Evolutionary conservation across 305 asterid genomes (phyloP).

Genomic region (Salvia sclarea): DNA sequence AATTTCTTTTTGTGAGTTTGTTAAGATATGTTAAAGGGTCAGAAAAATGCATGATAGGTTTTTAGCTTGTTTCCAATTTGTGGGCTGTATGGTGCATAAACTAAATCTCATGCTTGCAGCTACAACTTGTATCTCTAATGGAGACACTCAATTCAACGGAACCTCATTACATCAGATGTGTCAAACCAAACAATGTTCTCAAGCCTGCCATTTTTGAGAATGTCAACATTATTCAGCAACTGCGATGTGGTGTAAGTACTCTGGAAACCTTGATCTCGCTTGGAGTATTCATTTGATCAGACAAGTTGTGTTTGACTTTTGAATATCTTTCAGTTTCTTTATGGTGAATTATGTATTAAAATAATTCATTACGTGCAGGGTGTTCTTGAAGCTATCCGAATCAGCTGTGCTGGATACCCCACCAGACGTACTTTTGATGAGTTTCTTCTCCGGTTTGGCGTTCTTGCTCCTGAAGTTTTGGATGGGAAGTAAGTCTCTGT

Average conservation of each 20-base stretch:
- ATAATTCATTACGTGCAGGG: slow-evolving; percentile 52
- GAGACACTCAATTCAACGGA: slow-evolving; percentile 92
- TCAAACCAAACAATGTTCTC: slow-evolving; percentile 91
- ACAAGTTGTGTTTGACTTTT: slow-evolving; percentile 24
- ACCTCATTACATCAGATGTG: slow-evolving; percentile 99
- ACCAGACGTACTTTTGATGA: slow-evolving; percentile 97
- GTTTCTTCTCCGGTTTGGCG: slow-evolving; percentile 98
- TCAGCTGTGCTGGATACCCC: slow-evolving; percentile 99
- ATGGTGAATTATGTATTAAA: slow-evolving; percentile 23
- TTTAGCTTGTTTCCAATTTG: slow-evolving; percentile 20
- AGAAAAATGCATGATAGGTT: slow-evolving; percentile 3
- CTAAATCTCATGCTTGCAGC: slow-evolving; percentile 59
- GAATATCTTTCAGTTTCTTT: background rate
- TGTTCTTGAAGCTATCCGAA: slow-evolving; percentile 99
- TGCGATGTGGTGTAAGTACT: slow-evolving; percentile 98
- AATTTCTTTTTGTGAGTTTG: background rate
- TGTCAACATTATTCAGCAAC: slow-evolving; percentile 85
- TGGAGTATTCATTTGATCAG: slow-evolving; percentile 23
- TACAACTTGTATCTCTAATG: slow-evolving; percentile 97
- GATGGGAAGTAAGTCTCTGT: slow-evolving; percentile 76
- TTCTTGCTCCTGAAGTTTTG: slow-evolving; percentile 97
- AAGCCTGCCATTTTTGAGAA: slow-evolving; percentile 98
- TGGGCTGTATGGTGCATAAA: slow-evolving; percentile 34
- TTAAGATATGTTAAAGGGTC: slow-evolving; percentile 21
- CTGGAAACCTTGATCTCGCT: slow-evolving; percentile 32